A percentile compares a stretch with the other conserved stretches of the same genome.
Conservation (phyloP, 75 land plant genomes). For the Gnetum montanum region DNA sequence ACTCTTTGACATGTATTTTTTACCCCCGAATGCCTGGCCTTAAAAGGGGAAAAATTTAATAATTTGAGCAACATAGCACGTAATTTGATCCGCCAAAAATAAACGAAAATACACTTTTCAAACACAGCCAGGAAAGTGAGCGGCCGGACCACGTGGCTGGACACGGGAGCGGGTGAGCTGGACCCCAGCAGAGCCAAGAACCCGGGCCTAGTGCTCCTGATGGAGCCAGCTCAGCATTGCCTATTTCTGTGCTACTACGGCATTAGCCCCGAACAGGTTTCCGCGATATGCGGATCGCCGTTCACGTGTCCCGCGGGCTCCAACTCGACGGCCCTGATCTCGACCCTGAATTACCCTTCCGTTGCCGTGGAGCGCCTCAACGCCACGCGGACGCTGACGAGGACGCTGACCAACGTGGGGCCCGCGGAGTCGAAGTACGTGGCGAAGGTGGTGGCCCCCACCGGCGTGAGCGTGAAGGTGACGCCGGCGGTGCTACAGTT, state of each 20-base stretch:
- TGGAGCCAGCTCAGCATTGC: slow-evolving; percentile 31
- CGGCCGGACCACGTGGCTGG: slow-evolving; percentile 25
- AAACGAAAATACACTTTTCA: no score
- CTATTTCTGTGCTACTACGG: slow-evolving; percentile 55
- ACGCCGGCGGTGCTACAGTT: slow-evolving; percentile 39
- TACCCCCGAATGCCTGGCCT: no score
- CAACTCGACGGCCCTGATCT: slow-evolving; percentile 28
- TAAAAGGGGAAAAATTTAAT: no score
- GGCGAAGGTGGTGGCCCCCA: slow-evolving; percentile 23
- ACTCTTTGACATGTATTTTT: no score
- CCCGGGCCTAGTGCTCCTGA: slow-evolving; percentile 62
- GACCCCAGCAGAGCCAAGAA: slow-evolving; percentile 44
- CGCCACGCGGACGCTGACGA: slow-evolving; percentile 1
- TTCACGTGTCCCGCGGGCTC: neutral
- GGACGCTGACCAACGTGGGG: slow-evolving; percentile 57
- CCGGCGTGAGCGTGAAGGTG: slow-evolving; percentile 34
- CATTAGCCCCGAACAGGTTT: slow-evolving; percentile 25
- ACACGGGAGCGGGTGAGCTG: slow-evolving; percentile 55
- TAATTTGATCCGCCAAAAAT: no score
- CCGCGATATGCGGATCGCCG: slow-evolving; percentile 2
- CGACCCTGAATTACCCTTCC: slow-evolving; percentile 61
- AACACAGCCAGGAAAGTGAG: no score
- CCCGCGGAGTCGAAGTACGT: slow-evolving; percentile 24
- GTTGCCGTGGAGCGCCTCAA: slow-evolving; percentile 34
- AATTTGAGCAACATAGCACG: no score